Evolutionary conservation across 768 basidiomycete species (phyloP).

Genomic region (Boletus sp.): DNA sequence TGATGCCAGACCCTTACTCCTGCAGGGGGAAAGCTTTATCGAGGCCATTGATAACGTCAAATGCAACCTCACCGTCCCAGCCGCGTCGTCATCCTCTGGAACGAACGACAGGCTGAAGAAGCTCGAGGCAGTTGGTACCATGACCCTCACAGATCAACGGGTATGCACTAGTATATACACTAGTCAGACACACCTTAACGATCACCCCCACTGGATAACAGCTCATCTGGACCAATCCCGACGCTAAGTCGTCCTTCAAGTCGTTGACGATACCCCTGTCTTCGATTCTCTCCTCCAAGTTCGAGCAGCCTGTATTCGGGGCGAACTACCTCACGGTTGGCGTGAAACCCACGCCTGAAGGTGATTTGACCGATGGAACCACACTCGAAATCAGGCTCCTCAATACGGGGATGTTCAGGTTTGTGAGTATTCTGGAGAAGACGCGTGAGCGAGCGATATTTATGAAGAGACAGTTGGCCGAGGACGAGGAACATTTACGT

Average conservation of each 20-base stretch:
- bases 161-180: slow-evolving; percentile 38
- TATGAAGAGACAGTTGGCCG: slow-evolving; percentile 57
- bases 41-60: slow-evolving; percentile 59
- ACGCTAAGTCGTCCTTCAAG: slow-evolving; percentile 34
- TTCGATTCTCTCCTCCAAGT: slow-evolving; percentile 63
- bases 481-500: slow-evolving; percentile 34
- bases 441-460: slow-evolving; percentile 71
- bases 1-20: slow-evolving; percentile 53
- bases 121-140: slow-evolving; percentile 53
- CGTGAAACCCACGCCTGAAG: slow-evolving; percentile 61
- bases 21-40: slow-evolving; percentile 60
- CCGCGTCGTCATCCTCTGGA: slow-evolving; percentile 44
- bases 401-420: slow-evolving; percentile 68
- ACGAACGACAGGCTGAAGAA: slow-evolving; percentile 55
- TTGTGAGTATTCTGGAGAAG: slow-evolving; percentile 71
- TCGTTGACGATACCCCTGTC: slow-evolving; percentile 56
- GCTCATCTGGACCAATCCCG: slow-evolving; percentile 58
- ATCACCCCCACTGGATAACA: slow-evolving; percentile 27
- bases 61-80: slow-evolving; percentile 54
- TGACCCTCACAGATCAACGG: slow-evolving; percentile 70
- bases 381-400: slow-evolving; percentile 64
- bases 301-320: slow-evolving; percentile 73
- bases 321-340: slow-evolving; percentile 66
- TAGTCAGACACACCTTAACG: not conserved
- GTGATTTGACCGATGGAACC: slow-evolving; percentile 65